Percentiles rank a stretch among this genome's conserved stretches.
Conservation (phyloP, 768 basidiomycete species). For the Macrolepiota dolichaula region DNA sequence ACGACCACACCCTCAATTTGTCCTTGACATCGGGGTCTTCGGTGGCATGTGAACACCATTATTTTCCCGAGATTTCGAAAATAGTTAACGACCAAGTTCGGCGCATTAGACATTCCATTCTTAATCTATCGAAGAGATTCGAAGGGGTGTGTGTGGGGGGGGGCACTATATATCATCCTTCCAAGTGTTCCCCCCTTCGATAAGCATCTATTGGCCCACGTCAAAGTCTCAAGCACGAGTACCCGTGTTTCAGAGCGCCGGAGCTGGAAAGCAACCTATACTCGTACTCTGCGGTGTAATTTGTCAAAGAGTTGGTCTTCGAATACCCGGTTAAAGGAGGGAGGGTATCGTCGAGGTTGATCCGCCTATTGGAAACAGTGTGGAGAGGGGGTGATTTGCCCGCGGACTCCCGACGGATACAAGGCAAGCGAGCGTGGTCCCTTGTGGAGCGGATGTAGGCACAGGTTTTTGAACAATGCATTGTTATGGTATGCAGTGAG, state of each 20-base stretch:
- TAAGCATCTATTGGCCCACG: constrained; percentile 5
- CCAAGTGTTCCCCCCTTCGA: background rate
- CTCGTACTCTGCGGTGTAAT: background rate
- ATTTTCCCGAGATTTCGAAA: constrained; percentile 1
- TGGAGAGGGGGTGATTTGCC: background rate
- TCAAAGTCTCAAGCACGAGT: background rate
- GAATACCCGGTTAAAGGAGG: background rate
- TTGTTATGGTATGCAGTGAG: constrained; percentile 8
- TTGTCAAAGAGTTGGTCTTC: background rate
- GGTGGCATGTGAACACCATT: background rate
- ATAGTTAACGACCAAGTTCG: background rate
- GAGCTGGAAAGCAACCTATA: background rate
- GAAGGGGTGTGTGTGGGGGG: too few relatives aligned
- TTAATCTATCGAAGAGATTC: background rate
- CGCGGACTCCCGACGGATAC: background rate
- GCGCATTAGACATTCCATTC: background rate
- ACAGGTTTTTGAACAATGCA: background rate
- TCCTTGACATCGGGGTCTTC: background rate
- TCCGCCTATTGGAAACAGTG: background rate
- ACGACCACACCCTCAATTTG: background rate
- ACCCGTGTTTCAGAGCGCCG: background rate
- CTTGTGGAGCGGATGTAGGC: background rate
- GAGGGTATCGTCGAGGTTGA: constrained; percentile 1
- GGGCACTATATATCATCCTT: too few relatives aligned
- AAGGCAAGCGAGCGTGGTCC: background rate